Evolutionary conservation across 163 green algal species (phyloP), one percentile per base, ranked within the genome.

Genomic region (Prototheca cutis): DNA sequence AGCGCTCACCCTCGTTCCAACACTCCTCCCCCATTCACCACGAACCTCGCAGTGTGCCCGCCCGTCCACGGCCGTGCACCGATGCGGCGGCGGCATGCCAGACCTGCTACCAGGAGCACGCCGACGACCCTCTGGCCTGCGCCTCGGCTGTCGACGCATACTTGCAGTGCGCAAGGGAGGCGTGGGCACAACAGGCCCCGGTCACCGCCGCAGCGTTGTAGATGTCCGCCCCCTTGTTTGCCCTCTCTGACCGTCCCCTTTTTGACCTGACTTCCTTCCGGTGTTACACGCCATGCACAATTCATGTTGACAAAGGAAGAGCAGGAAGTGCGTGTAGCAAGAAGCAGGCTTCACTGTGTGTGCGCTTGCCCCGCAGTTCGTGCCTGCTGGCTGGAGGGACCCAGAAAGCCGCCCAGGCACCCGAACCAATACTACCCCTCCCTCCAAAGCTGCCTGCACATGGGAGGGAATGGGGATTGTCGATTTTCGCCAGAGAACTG

Each of bases 21-120:
- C 42, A 51, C 25, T 23, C 42, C 42, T 51, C 42, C 17, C 42
- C 42, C 42, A 28, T 21, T 5, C 42, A n/a, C 17, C 42, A 51
- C n/a, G n/a, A n/a, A n/a, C n/a, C n/a, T n/a, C n/a, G n/a, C 60
- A 66, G 49, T 4, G 48, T 48, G 27, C 70, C 70, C 17, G 13
- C 10, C 17, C 51, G 42, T 28, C 53, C 60, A 3, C 49, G 24
- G 24, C 61, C 65, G 3, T 78, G 70, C 51, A 10, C 42, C 19
- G 21, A 51, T 8, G 48, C 69, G 25, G 60, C 60, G 1, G 55
- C 55, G 5, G 66, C 56, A 8, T 72, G 60, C 28, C 30, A 66
- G 32, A 34, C 39, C 6, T 79, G 72, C 62, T 79, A 79, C 42
- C n/a, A 52, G 52, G 30, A 40, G 4, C 55, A 69, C 25, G 30